Percentiles rank a stretch among this genome's conserved stretches.
phyloP scores from a whole-genome alignment of 164 flowering plant genomes.

The Tinospora cordifolia region DNA sequence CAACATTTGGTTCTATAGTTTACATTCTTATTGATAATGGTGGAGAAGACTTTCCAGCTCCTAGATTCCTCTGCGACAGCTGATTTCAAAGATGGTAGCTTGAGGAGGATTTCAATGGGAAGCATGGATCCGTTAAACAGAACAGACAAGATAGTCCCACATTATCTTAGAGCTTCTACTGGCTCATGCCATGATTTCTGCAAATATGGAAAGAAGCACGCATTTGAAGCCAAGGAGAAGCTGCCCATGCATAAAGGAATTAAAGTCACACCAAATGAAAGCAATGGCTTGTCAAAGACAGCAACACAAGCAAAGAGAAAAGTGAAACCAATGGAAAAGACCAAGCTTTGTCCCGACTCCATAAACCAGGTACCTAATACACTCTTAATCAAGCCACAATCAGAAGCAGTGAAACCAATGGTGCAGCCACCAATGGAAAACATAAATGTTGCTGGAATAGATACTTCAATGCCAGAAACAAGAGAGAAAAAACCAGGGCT shows the following conservation, averaged over 20 bases:
- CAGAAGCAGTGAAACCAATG: neutral
- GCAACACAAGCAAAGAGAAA: constrained; percentile 15
- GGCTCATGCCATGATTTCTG: constrained; percentile 93
- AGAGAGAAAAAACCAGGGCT: constrained; percentile 15
- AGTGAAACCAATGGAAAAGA: constrained; percentile 14
- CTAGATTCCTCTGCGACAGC: constrained; percentile 18
- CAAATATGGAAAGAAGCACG: constrained; percentile 61
- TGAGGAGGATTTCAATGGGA: constrained; percentile 40
- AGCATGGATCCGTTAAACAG: constrained; percentile 21
- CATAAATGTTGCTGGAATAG: neutral
- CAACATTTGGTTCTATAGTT: neutral
- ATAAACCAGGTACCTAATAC: constrained; percentile 9
- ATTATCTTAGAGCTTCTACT: constrained; percentile 74
- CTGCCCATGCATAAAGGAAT: constrained; percentile 24
- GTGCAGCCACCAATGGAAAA: neutral
- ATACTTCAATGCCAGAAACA: constrained; percentile 9
- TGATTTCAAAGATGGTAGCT: constrained; percentile 9
- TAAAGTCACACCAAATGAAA: constrained; percentile 5
- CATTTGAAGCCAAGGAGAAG: constrained; percentile 33
- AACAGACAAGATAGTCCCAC: constrained; percentile 35
- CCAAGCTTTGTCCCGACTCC: constrained; percentile 16
- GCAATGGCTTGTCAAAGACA: constrained; percentile 9
- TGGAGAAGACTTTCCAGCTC: constrained; percentile 22
- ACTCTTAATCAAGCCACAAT: neutral
- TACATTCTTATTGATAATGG: constrained; percentile 20